Base-by-base conservation (phyloP, 164 flowering plant species). In the Stephania cephalantha region DNA sequence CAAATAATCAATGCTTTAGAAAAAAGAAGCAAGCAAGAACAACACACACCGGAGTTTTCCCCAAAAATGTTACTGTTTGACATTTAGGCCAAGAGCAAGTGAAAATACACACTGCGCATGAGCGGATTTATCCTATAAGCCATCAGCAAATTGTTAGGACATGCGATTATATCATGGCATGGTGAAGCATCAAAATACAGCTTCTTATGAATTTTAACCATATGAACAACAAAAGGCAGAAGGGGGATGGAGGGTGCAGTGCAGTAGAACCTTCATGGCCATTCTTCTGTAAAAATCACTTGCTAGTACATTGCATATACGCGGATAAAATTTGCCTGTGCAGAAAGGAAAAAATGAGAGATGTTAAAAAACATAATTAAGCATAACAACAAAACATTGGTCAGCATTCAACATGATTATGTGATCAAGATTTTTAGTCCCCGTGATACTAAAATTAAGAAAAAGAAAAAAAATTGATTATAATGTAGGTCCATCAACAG, bases 91-190 rank as follows among this genome's bases (percentile, higher is more conserved):
- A 73, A 88, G 85, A 70, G 98, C 92, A 79, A 95, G 88, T 48
- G 99, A 94, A 83, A 95, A 95, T 69, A 87, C 82, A 76, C 99
- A 92, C 77, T 92, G 55, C 25, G 99, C 98, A 83, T 87, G 91
- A 53, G 98, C 97, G 50, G 99, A 95, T 83, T 93, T 93, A 79
- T 93, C 99, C 61, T 93, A 80, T 93, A 93, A 73, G 97, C 97
- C 91, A 85, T 85, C 85, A 93, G 75, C 71, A 95, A 69, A 85
- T 93, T 95, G 82, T 95, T 91, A 74, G 93, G 83, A 82, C 99
- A 97, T 94, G 78, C n/a, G 76, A 79, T n/a, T 15, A 4, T 2
- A 5, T 52, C 58, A 58, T 18, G 22, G n/a, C 64, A 58, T 13
- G n/a, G 64, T 58, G 64, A 58, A 58, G 64, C n/a, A 58, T 58